A percentile compares a stretch with the other conserved stretches of the same genome.
These are phyloP conservation scores for Backusella circina DNA, from an alignment of 192 early-diverging fungal species.

Conservation along the genomic window DNA sequence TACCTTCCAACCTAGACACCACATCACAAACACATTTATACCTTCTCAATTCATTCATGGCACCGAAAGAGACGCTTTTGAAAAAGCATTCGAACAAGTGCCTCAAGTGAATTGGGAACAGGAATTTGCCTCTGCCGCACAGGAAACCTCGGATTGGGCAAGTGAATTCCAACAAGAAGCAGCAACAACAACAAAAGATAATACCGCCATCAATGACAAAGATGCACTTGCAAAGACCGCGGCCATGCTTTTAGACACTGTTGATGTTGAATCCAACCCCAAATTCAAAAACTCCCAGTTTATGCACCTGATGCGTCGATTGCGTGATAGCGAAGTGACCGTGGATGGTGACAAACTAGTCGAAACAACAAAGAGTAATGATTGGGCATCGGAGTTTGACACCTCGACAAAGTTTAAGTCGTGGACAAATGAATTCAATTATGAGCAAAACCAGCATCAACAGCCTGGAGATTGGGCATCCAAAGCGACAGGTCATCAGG, in stretches of 20 bases:
- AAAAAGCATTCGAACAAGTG: conserved; percentile 58
- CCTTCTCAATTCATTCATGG: conserved; percentile 22
- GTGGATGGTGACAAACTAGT: conserved; percentile 92
- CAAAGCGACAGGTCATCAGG: conserved; percentile 23
- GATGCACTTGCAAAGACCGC: conserved; percentile 81
- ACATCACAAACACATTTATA: conserved; percentile 19
- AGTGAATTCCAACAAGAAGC: conserved; percentile 46
- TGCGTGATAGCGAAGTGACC: conserved; percentile 83
- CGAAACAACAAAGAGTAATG: conserved; percentile 29
- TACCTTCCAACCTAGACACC: conserved; percentile 25
- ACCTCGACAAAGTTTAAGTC: not conserved
- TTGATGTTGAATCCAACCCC: conserved; percentile 73
- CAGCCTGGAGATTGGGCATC: conserved; percentile 10
- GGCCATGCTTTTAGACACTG: conserved; percentile 73
- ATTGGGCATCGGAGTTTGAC: conserved; percentile 37
- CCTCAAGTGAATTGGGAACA: conserved; percentile 50
- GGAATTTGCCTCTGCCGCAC: conserved; percentile 47
- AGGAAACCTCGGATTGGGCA: conserved; percentile 40
- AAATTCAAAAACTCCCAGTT: conserved; percentile 94
- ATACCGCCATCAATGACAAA: conserved; percentile 32
- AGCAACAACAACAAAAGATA: conserved; percentile 21
- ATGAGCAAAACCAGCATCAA: not conserved
- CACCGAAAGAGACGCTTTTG: conserved; percentile 63
- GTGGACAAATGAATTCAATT: conserved; percentile 32
- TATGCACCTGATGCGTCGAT: conserved; percentile 87